These are phyloP conservation scores for Talaromyces sp. DNA, from an alignment of 2,329 filamentous ascomycete species.

Conservation along the genomic window DNA sequence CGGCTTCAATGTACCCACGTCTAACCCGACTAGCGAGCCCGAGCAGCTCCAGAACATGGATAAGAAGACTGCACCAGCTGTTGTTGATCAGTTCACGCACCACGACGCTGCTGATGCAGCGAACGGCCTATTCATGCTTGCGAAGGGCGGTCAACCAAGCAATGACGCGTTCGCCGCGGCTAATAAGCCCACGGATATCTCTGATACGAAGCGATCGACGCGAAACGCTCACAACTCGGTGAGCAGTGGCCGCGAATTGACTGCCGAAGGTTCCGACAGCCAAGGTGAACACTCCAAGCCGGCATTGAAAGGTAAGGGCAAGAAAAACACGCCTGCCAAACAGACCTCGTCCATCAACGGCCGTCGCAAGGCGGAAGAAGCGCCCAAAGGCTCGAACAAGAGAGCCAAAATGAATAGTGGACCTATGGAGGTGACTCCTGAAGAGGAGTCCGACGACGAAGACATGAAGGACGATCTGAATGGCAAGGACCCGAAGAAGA, in stretches of 20 bases:
- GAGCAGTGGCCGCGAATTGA: conserved; percentile 63
- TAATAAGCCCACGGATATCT: conserved; percentile 38
- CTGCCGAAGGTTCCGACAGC: conserved; percentile 69
- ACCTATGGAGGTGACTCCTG: conserved; percentile 38
- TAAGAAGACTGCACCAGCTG: conserved; percentile 45
- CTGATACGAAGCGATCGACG: conserved; percentile 38
- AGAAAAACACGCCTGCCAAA: conserved; percentile 58
- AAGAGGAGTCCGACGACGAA: conserved; percentile 54
- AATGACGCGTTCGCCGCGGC: conserved; percentile 54
- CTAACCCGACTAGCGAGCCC: conserved; percentile 41
- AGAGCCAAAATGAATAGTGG: conserved; percentile 63
- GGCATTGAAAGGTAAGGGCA: conserved; percentile 64
- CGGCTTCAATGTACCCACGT: conserved; percentile 44
- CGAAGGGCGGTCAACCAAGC: conserved; percentile 59
- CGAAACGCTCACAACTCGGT: conserved; percentile 46
- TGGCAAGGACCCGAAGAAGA: conserved; percentile 67
- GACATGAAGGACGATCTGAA: conserved; percentile 49
- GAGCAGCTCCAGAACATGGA: conserved; percentile 20
- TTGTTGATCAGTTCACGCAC: conserved; percentile 70
- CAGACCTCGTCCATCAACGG: conserved; percentile 54
- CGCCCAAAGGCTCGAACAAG: conserved; percentile 68
- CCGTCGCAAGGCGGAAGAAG: conserved; percentile 74
- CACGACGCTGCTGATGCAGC: conserved; percentile 92
- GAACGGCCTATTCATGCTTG: conserved; percentile 88
- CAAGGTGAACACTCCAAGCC: conserved; percentile 66